These are phyloP conservation scores for Eimeria sp. DNA, from an alignment of 169 alveolate species.

Conservation along the genomic window DNA sequence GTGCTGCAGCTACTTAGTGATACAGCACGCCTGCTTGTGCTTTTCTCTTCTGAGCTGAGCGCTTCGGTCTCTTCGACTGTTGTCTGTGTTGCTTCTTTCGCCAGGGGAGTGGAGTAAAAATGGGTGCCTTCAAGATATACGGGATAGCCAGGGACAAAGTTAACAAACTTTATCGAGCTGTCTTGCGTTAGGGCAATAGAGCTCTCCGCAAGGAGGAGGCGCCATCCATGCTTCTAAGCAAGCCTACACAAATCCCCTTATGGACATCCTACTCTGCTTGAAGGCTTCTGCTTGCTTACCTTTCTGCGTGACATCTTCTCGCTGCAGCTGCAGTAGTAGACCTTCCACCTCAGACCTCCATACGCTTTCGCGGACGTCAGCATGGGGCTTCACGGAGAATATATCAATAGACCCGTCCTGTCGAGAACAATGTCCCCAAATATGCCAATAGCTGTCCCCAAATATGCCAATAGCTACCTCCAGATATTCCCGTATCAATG, in stretches of 20 bases:
- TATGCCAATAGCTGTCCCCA: not conserved
- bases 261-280: not conserved
- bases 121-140: not conserved
- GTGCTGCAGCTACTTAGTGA: conserved; percentile 67
- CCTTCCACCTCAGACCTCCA: conserved; percentile 18
- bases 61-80: not conserved
- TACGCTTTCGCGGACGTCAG: not conserved
- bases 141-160: not conserved
- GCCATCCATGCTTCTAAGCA: not conserved
- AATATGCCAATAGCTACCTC: not conserved
- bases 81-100: conserved; percentile 11
- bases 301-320: conserved; percentile 26
- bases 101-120: not conserved
- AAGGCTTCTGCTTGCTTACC: not conserved
- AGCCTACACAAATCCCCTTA: not conserved
- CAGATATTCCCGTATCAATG: not conserved
- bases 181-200: not conserved
- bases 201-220: not conserved
- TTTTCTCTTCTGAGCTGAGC: not conserved
- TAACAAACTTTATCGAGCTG: not conserved
- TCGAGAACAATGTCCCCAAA: not conserved
- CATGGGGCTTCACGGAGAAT: conserved; percentile 39
- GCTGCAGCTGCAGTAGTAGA: conserved; percentile 11
- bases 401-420: conserved; percentile 68
- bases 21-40: not conserved